Base-by-base conservation (phyloP, 1,284 basidiomycete species). In the Bjerkandera adusta region DNA sequence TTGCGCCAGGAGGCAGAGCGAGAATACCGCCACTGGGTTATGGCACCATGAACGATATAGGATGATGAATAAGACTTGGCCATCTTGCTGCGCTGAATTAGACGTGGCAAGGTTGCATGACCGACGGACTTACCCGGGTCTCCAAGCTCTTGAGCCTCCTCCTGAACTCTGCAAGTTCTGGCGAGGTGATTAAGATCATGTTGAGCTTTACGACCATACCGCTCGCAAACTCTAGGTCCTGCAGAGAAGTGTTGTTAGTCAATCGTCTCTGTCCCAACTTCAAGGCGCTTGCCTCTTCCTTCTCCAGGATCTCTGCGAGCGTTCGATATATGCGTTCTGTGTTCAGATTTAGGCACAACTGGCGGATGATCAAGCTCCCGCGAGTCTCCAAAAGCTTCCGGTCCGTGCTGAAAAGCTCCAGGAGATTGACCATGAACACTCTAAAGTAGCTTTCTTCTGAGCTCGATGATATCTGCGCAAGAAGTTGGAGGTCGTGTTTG, bases 31-130 rank as follows among this genome's bases (percentile, higher is more conserved):
- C 20, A 99, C 94, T 0, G 97, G 90, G 61, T 98, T 98, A 63
- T 99, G 97, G 65, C 94, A 98, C 96, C 97, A 99, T 32, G 93
- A 97, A 29, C 92, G 80, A 63, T 99, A 99, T 15, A 99, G 71
- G 0, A 88, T 90, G 1, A 87, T 89, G 63, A 99, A 99, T 20
- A 99, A 68, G 5, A 83, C 83, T 69, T 97, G 93, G 1, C 95
- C 94, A 56, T 99, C 97, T 83, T 93, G 81, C 85, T 88, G 53
- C 36, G 51, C 15, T 39, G 52, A 22, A 11, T 57, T 27, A 54
- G 48, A 15, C 15, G 3, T 13, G 47, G 21, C 25, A 29, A 10
- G n/a, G 35, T 29, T 41, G 20, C 3, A 13, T 33, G 15, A 40
- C 10, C 25, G 36, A 13, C 36, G 26, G 8, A 67, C 82, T 35